phyloP scores from a whole-genome alignment of 1,284 basidiomycete genomes.

The Filobasidium uniguttulatum region DNA sequence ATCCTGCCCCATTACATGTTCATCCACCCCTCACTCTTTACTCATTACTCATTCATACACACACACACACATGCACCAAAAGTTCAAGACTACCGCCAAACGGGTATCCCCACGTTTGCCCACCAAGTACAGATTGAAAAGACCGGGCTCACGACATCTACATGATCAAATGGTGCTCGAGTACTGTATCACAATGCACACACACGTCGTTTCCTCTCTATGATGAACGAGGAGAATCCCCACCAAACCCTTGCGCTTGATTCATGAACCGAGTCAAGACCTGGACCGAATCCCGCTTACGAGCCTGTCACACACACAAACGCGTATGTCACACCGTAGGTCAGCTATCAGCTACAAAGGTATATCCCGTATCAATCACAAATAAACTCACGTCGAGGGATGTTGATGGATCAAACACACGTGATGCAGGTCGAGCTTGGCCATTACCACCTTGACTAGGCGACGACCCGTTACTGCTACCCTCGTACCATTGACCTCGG shows the following conservation, averaged over 20 bases:
- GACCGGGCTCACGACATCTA: no score
- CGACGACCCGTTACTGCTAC: not conserved
- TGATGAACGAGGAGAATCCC: no score
- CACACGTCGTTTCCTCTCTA: no score
- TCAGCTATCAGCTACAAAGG: not conserved
- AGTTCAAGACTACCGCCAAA: no score
- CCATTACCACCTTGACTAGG: not conserved
- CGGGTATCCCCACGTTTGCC: no score
- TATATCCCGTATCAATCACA: not conserved
- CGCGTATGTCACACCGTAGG: no score
- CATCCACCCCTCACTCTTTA: not conserved
- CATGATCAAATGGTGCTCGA: no score
- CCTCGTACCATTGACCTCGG: not conserved
- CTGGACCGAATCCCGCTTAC: not conserved
- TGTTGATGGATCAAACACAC: slow-evolving; percentile 16
- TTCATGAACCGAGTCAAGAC: not conserved
- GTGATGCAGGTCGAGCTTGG: not conserved
- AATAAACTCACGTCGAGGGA: slow-evolving; percentile 13
- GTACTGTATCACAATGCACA: no score
- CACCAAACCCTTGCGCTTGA: no score
- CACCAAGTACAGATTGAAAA: no score
- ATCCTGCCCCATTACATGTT: not conserved
- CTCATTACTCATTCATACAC: not conserved
- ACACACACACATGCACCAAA: no score
- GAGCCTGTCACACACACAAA: not conserved